These are phyloP conservation scores for Alternaria rosae DNA, from an alignment of 2,329 filamentous ascomycete species.

Conservation along the genomic window DNA sequence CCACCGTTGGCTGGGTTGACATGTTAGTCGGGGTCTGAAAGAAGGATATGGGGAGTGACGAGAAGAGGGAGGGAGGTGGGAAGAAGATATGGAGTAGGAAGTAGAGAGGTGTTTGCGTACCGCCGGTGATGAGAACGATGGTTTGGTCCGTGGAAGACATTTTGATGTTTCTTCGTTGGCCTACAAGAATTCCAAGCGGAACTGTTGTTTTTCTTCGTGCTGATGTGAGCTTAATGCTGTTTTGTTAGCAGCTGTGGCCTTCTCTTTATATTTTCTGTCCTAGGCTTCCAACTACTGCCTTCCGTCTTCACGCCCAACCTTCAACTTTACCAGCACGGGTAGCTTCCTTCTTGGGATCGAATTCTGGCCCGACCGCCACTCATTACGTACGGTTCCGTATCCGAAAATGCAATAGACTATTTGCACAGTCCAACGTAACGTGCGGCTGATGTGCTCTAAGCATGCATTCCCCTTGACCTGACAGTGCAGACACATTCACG, in stretches of 20 bases:
- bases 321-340: not conserved
- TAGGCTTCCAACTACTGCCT: not conserved
- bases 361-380: not conserved
- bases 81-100: not conserved
- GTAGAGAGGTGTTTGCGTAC: constrained; percentile 20
- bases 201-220: not conserved
- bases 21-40: not conserved
- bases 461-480: not conserved
- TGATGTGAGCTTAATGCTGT: not conserved
- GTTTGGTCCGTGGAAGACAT: constrained; percentile 23
- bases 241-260: not conserved
- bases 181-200: no score
- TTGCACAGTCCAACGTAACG: not conserved
- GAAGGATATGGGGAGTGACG: rapidly evolving
- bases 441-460: rapidly evolving
- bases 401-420: not conserved
- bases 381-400: not conserved
- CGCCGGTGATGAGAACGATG: constrained; percentile 48
- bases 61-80: not conserved
- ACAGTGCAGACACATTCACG: not conserved
- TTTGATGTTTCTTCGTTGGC: not conserved
- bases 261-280: not conserved
- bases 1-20: constrained; percentile 51
- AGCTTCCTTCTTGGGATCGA: not conserved
- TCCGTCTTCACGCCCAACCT: not conserved